phyloP scores from a whole-genome alignment of 805 yeast species.

The Candida khao-thaluensis region DNA sequence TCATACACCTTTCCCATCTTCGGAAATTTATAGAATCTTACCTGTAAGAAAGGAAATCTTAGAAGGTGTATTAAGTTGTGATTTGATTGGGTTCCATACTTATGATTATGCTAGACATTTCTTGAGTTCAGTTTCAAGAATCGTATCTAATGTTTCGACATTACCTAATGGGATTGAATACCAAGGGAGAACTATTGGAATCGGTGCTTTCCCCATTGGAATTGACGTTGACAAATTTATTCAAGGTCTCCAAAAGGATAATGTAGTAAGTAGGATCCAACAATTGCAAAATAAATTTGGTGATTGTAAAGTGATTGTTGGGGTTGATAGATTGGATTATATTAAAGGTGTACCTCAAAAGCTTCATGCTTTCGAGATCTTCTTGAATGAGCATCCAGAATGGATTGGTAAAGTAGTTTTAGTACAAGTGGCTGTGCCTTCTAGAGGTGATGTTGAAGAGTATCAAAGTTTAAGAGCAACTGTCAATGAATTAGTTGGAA shows the following conservation, averaged over 20 bases:
- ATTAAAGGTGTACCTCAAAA: slow-evolving; percentile 98
- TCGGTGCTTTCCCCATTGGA: slow-evolving; percentile 99
- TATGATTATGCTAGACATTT: slow-evolving; percentile 98
- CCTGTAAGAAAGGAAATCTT: slow-evolving; percentile 94
- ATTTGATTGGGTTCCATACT: slow-evolving; percentile 97
- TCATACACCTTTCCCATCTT: slow-evolving; percentile 97
- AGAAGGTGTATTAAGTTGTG: slow-evolving; percentile 89
- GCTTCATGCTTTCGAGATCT: slow-evolving; percentile 92
- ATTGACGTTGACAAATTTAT: slow-evolving; percentile 91
- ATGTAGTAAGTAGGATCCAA: slow-evolving; percentile 64
- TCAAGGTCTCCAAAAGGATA: slow-evolving; percentile 64
- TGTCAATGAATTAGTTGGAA: slow-evolving; percentile 93
- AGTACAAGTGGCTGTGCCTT: slow-evolving; percentile 96
- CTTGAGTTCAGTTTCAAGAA: slow-evolving; percentile 81
- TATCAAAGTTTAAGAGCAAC: slow-evolving; percentile 90
- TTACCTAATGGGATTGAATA: slow-evolving; percentile 88
- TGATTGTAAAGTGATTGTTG: slow-evolving; percentile 85
- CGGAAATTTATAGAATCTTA: slow-evolving; percentile 91
- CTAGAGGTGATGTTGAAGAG: slow-evolving; percentile 97
- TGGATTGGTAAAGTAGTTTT: slow-evolving; percentile 97
- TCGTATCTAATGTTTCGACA: slow-evolving; percentile 70
- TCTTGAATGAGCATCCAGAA: slow-evolving; percentile 89
- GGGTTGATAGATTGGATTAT: slow-evolving; percentile 94
- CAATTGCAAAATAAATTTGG: slow-evolving; percentile 63
- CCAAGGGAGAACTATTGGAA: slow-evolving; percentile 70